These are phyloP conservation scores for Debaryomyces sp. DNA, from an alignment of 1,139 yeast species.

Conservation along the genomic window DNA sequence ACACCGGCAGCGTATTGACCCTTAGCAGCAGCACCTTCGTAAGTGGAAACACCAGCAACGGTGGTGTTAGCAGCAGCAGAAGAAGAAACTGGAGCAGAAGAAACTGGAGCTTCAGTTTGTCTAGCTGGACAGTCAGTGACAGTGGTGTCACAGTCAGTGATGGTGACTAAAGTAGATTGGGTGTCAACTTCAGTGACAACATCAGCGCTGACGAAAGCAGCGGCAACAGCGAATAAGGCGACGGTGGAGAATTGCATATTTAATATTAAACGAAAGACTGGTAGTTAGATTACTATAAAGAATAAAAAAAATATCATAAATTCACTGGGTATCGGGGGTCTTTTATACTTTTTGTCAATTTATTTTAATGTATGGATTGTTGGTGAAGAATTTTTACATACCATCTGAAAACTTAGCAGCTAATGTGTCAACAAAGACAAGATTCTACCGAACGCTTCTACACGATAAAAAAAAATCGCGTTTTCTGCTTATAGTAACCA, in stretches of 20 bases:
- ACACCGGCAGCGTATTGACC: slow-evolving; percentile 46
- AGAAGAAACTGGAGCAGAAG: slow-evolving; percentile 16
- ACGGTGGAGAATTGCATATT: slow-evolving; percentile 50
- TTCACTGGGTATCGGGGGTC: neutral
- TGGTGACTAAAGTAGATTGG: slow-evolving; percentile 37
- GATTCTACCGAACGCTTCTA: neutral
- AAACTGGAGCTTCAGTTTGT: slow-evolving; percentile 20
- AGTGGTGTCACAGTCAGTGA: slow-evolving; percentile 45
- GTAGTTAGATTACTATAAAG: slow-evolving; percentile 23
- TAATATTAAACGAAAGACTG: slow-evolving; percentile 30
- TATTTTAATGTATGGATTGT: neutral
- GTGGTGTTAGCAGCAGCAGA: slow-evolving; percentile 25
- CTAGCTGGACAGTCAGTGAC: slow-evolving; percentile 46
- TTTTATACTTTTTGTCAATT: slow-evolving; percentile 1
- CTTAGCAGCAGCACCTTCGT: slow-evolving; percentile 44
- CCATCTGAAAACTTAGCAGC: slow-evolving; percentile 1
- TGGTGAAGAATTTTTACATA: neutral
- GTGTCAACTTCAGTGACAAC: slow-evolving; percentile 36
- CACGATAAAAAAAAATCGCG: neutral
- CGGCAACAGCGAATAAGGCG: slow-evolving; percentile 48
- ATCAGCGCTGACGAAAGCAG: slow-evolving; percentile 37
- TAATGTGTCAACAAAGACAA: slow-evolving; percentile 1
- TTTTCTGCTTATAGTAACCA: neutral
- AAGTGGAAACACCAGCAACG: slow-evolving; percentile 39
- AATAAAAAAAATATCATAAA: neutral